These are phyloP conservation scores for Phytophthora sojae DNA, from an alignment of 352 stramenopile genomes.

Conservation along the genomic window DNA sequence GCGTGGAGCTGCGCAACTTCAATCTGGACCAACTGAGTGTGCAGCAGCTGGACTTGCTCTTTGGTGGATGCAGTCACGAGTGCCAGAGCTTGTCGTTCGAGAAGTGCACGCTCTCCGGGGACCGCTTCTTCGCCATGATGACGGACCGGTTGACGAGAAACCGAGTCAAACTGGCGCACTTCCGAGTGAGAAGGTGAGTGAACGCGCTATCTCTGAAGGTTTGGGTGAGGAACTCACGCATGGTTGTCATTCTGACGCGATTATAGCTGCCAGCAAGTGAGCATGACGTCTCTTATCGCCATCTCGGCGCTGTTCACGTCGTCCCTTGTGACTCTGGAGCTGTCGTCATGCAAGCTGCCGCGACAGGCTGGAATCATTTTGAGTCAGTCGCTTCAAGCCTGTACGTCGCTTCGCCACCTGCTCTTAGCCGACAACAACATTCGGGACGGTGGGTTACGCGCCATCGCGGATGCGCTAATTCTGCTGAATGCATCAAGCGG, in stretches of 20 bases:
- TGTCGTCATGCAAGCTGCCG: slow-evolving; percentile 58
- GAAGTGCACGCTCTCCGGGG: slow-evolving; percentile 47
- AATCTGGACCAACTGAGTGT: slow-evolving; percentile 35
- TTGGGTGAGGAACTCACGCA: not conserved
- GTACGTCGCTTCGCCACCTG: slow-evolving; percentile 39
- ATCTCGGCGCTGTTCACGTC: slow-evolving; percentile 47
- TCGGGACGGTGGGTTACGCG: slow-evolving; percentile 58
- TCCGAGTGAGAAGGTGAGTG: slow-evolving; percentile 41
- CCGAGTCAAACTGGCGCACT: slow-evolving; percentile 30
- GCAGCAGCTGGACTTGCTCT: slow-evolving; percentile 41
- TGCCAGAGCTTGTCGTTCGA: slow-evolving; percentile 46
- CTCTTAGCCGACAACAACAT: slow-evolving; percentile 60
- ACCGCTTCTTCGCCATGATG: slow-evolving; percentile 43
- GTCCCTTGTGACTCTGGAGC: slow-evolving; percentile 51
- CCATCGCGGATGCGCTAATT: slow-evolving; percentile 56
- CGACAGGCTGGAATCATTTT: slow-evolving; percentile 69
- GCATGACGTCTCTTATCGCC: slow-evolving; percentile 67
- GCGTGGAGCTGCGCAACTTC: slow-evolving; percentile 39
- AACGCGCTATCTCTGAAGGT: not conserved
- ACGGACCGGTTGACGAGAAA: slow-evolving; percentile 38
- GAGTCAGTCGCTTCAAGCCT: slow-evolving; percentile 59
- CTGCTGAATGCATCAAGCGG: slow-evolving; percentile 20
- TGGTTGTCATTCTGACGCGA: not conserved
- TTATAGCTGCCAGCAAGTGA: slow-evolving; percentile 53
- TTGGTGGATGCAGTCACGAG: slow-evolving; percentile 28